Evolutionary conservation across 78 protist species (phyloP).

Genomic region (Protostelium mycophagum): DNA sequence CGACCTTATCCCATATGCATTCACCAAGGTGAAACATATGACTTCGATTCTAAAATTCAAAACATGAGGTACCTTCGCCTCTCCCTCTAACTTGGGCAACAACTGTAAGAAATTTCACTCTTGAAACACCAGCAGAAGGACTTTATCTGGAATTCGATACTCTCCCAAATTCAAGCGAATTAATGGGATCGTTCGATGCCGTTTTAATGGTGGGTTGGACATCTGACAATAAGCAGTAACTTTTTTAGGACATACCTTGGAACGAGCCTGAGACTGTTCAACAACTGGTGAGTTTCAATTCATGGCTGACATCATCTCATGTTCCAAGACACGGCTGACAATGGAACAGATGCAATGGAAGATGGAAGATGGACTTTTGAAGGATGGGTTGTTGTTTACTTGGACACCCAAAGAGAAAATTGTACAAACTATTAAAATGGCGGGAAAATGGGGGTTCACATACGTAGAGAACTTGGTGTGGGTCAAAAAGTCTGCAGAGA

Average conservation of each 20-base stretch:
- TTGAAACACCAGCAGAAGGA: background rate
- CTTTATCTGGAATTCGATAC: background rate
- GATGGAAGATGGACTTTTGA: background rate
- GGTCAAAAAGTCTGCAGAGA: background rate
- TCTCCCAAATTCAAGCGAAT: background rate
- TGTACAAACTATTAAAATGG: background rate
- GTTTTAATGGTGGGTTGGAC: background rate
- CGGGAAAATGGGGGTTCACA: background rate
- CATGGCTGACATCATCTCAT: background rate
- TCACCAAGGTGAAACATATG: background rate
- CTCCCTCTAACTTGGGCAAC: background rate
- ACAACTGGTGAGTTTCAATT: background rate
- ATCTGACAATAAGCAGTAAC: background rate
- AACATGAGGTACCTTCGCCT: background rate
- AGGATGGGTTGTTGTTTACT: background rate
- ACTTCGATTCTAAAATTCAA: no score
- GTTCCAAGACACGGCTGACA: no score
- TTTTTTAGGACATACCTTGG: background rate
- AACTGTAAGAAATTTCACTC: background rate
- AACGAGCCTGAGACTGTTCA: background rate
- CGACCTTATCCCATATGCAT: background rate
- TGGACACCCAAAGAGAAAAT: background rate
- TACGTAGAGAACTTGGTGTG: background rate
- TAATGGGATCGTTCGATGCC: background rate
- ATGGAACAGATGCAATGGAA: background rate